Base-by-base conservation (phyloP, 306 rosid species). In the Cicer chorassanicum region DNA sequence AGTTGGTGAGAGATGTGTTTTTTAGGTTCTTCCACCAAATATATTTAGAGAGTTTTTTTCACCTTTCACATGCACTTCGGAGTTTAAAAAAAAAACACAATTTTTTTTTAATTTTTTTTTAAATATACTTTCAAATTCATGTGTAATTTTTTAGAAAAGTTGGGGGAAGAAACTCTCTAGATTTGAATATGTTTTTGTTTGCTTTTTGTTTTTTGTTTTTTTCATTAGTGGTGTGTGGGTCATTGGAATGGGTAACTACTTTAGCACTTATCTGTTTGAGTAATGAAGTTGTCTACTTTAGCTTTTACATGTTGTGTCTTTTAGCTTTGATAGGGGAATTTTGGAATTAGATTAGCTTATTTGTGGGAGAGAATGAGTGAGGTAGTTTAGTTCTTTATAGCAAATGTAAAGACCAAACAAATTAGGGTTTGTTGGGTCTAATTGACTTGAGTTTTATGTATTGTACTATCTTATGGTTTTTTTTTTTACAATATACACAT, bases 1-100 rank as follows among this genome's bases (percentile, higher is more conserved):
- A 9, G 61, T 60, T 81, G 93, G 98, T 86, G 98, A 88, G 87
- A 82, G 94, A 90, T 86, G 77, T 75, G 67, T 82, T 75, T 87
- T 87, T 82, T 84, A 77, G 74, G 87, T 83, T 87, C 91, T 87
- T 90, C 85, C 87, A 87, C 92, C 96, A 76, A 39, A 78, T 79
- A 4, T 3, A 29, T 29, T 29, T 29, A 29, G 36, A 3, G 36
- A 29, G 34, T 29, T 29, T 29, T 29, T 29, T 29, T 4, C 5
- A 24, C 34, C 2, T 29, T 29, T 29, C 36, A 29, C 36, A 29
- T 29, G 5, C 36, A 29, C 5, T 29, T 24, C 3, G 4, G 4
- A 24, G 4, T 24, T 24, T 24, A 16, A 16, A 16, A 29, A 29
- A 4, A 29, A 4, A 29, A 29, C 1, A 29, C 36, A 29, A 29